These are phyloP conservation scores for Diplosphaera chodatii DNA, from an alignment of 139 green algal genomes.

Conservation along the genomic window DNA sequence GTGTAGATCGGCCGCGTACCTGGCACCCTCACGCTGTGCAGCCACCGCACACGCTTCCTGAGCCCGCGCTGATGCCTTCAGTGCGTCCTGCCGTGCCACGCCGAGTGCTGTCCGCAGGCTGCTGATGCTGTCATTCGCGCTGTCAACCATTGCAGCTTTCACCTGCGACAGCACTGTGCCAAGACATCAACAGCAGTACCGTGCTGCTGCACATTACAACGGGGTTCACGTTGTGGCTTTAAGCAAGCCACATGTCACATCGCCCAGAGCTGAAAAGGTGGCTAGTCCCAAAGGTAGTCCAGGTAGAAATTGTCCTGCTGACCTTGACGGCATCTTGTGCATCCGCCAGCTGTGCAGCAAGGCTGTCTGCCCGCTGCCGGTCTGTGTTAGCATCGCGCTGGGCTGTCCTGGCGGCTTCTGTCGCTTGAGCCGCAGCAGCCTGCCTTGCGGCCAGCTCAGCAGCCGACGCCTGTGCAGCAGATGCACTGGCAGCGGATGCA, in stretches of 20 bases:
- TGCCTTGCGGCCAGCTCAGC: neutral
- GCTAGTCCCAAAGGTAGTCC: no score
- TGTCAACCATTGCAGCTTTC: constrained; percentile 69
- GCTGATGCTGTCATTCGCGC: constrained; percentile 52
- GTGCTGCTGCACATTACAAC: no score
- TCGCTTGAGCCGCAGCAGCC: neutral
- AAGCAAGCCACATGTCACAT: no score
- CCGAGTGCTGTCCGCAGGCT: constrained; percentile 45
- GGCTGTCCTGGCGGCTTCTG: constrained; percentile 1
- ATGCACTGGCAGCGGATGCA: no score
- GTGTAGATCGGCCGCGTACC: no score
- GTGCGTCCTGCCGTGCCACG: constrained; percentile 39
- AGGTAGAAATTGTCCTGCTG: neutral
- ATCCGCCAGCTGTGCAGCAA: constrained; percentile 22
- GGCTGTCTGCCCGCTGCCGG: constrained; percentile 11
- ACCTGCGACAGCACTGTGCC: constrained; percentile 31
- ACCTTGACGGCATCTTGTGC: constrained; percentile 31
- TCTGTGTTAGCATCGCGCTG: neutral
- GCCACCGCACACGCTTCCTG: constrained; percentile 24
- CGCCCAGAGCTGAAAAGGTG: no score
- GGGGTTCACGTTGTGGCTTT: no score
- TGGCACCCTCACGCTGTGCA: neutral
- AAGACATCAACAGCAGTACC: no score
- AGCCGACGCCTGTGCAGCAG: neutral
- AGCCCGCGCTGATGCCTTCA: constrained; percentile 24